These are phyloP conservation scores for Aspergillus brasiliensis DNA, from an alignment of 2,329 filamentous ascomycete genomes.

Conservation along the genomic window DNA sequence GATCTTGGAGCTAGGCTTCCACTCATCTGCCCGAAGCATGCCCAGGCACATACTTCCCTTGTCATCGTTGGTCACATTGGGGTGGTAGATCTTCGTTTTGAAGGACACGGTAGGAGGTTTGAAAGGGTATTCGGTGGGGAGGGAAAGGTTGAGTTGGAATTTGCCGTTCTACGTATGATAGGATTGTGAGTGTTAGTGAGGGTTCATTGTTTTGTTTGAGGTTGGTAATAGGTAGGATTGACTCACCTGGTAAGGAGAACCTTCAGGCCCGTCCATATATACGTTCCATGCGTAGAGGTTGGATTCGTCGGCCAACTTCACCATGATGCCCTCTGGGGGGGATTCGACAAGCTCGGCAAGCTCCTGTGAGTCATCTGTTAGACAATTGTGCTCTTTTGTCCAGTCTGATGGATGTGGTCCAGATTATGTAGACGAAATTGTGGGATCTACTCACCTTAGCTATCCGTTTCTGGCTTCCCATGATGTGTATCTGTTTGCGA, in stretches of 20 bases:
- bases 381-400: conserved; percentile 4
- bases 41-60: conserved; percentile 83
- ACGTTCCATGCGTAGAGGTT: conserved; percentile 71
- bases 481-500: conserved; percentile 19
- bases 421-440: neutral
- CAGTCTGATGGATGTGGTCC: neutral
- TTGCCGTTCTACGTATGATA: conserved; percentile 60
- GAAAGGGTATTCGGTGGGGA: conserved; percentile 86
- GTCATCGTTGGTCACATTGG: conserved; percentile 87
- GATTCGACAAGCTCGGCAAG: conserved; percentile 58
- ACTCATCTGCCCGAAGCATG: conserved; percentile 80
- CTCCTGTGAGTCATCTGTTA: conserved; percentile 50
- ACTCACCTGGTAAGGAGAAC: conserved; percentile 65
- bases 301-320: conserved; percentile 61
- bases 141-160: conserved; percentile 71
- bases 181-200: neutral
- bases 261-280: conserved; percentile 65
- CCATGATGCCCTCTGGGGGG: conserved; percentile 59
- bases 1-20: conserved; percentile 86
- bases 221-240: neutral
- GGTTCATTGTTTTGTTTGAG: neutral
- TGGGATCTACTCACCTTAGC: conserved; percentile 41
- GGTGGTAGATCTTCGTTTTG: conserved; percentile 90
- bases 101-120: conserved; percentile 80
- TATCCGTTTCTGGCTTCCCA: conserved; percentile 51